phyloP scores from a whole-genome alignment of 2,329 filamentous ascomycete species.

The Gyromitra esculenta region DNA sequence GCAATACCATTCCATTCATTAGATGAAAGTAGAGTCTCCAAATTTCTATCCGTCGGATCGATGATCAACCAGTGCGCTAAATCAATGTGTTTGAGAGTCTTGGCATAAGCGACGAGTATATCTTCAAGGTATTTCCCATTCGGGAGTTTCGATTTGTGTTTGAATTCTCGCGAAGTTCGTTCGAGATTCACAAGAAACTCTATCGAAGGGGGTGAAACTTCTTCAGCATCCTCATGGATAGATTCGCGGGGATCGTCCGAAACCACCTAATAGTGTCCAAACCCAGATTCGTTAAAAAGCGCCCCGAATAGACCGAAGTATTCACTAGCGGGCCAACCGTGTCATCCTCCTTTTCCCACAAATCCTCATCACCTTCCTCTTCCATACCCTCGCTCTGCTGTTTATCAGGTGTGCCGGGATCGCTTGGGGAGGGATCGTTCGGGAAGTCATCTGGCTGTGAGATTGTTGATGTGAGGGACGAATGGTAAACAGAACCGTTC shows the following conservation, averaged over 20 bases:
- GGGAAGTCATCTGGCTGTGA: neutral
- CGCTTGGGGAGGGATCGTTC: neutral
- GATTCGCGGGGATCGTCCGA: neutral
- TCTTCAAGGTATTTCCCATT: conserved; percentile 1
- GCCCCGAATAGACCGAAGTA: neutral
- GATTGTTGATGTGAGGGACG: neutral
- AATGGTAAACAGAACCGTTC: neutral
- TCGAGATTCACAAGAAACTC: neutral
- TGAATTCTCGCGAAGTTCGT: neutral
- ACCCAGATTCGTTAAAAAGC: neutral
- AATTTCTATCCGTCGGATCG: neutral
- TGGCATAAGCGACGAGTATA: conserved; percentile 2
- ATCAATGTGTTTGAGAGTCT: conserved; percentile 1
- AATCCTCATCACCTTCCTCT: neutral
- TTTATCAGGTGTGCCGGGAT: neutral
- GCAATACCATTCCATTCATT: neutral
- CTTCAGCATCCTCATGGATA: neutral
- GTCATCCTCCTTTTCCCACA: neutral
- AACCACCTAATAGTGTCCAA: neutral
- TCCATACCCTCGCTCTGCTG: neutral
- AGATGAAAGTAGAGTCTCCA: neutral
- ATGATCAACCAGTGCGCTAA: conserved; percentile 13
- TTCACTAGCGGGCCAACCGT: neutral
- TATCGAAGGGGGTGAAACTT: neutral
- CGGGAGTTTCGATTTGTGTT: neutral